Conservation (phyloP, 2,329 filamentous ascomycete species). For the Cercospora sojina region DNA sequence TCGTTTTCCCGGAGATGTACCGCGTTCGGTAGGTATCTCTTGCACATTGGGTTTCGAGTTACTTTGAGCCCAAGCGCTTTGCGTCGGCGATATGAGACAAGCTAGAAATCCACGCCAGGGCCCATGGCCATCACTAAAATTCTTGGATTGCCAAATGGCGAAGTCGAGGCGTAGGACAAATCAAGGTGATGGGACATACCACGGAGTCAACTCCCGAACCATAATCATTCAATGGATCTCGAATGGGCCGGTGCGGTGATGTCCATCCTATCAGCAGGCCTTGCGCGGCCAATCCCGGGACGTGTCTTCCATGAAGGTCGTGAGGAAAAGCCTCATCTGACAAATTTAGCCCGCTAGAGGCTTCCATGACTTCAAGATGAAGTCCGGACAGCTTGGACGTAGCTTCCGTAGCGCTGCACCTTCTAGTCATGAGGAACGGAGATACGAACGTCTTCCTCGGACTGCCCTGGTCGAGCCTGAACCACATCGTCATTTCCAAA, state of each 20-base stretch:
- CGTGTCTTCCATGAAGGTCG: background rate
- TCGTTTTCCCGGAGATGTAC: background rate
- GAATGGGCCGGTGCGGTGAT: background rate
- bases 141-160: background rate
- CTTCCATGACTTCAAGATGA: background rate
- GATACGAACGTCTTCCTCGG: background rate
- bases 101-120: background rate
- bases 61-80: background rate
- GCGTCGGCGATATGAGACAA: background rate
- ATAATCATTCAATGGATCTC: background rate
- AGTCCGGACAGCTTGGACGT: background rate
- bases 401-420: background rate
- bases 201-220: conserved; percentile 5
- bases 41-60: background rate
- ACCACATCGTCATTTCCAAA: background rate
- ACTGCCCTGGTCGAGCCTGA: background rate
- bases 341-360: background rate
- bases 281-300: background rate
- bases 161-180: background rate
- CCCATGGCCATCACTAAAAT: background rate
- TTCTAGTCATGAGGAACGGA: background rate
- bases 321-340: background rate
- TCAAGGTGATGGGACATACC: background rate
- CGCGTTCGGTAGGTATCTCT: background rate
- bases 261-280: conserved; percentile 7